phyloP scores from a whole-genome alignment of 2,329 filamentous ascomycete species.

The Colletotrichum sp. region DNA sequence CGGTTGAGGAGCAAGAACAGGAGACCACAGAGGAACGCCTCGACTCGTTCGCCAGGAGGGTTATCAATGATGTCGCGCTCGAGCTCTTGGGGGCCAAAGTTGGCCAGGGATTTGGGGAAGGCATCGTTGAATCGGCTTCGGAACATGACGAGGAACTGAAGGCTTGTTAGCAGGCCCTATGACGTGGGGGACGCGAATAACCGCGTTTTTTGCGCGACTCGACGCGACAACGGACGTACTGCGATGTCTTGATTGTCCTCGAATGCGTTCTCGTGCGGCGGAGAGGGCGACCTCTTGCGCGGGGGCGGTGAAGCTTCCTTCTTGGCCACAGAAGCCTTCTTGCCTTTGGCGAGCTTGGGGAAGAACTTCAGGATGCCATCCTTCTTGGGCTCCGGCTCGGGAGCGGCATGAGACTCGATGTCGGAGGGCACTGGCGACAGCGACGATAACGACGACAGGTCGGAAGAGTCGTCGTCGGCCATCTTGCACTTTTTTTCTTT shows the following conservation, averaged over 20 bases:
- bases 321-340: conserved; percentile 43
- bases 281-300: conserved; percentile 83
- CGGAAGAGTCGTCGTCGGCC: conserved; percentile 68
- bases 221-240: conserved; percentile 67
- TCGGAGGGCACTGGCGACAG: conserved; percentile 49
- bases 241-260: conserved; percentile 93
- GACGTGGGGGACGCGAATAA: conserved; percentile 50
- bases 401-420: conserved; percentile 57
- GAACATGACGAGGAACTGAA: conserved; percentile 97
- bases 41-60: conserved; percentile 81
- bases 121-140: conserved; percentile 89
- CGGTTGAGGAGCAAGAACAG: conserved; percentile 89
- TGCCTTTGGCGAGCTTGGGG: conserved; percentile 57
- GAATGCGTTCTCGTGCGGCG: conserved; percentile 86
- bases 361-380: conserved; percentile 73
- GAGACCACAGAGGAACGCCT: conserved; percentile 88
- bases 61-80: conserved; percentile 83
- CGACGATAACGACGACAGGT: conserved; percentile 64
- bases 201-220: conserved; percentile 51
- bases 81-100: conserved; percentile 94
- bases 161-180: conserved; percentile 35
- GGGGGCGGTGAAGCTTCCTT: conserved; percentile 69
- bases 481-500: conserved; percentile 41
- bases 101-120: conserved; percentile 84
- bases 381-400: conserved; percentile 52